phyloP scores from a whole-genome alignment of 192 early-diverging fungal species.

The Mortierella claussenii region DNA sequence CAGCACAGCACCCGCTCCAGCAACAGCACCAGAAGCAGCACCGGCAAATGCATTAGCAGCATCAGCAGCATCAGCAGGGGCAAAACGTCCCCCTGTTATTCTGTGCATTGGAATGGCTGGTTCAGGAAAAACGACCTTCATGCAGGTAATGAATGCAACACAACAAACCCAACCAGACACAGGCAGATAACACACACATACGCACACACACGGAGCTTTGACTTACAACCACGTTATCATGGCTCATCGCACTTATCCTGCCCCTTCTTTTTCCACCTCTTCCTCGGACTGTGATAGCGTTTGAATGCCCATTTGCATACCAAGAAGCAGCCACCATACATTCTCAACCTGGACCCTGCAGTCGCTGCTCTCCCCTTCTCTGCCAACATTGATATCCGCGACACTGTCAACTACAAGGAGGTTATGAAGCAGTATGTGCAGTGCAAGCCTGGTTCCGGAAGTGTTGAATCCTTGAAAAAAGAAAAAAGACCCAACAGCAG shows the following conservation, averaged over 20 bases:
- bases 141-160: too few relatives aligned
- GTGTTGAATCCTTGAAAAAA: too few relatives aligned
- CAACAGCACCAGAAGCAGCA: too few relatives aligned
- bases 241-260: not conserved
- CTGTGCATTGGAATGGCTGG: conserved; percentile 98
- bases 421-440: conserved; percentile 92
- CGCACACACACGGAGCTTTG: too few relatives aligned
- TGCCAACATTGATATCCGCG: conserved; percentile 98
- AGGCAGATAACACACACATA: too few relatives aligned
- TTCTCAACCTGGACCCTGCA: conserved; percentile 96
- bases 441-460: not conserved
- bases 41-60: too few relatives aligned
- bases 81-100: conserved; percentile 75
- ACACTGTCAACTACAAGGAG: conserved; percentile 98
- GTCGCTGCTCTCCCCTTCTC: conserved; percentile 86
- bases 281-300: conserved; percentile 66
- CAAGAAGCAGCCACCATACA: conserved; percentile 82
- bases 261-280: not conserved
- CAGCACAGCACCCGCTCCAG: too few relatives aligned
- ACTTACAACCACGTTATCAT: not conserved
- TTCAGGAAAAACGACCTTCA: conserved; percentile 95
- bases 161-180: too few relatives aligned
- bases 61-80: conserved; percentile 16
- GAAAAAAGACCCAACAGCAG: too few relatives aligned
- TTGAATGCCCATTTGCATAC: conserved; percentile 89